A percentile compares a stretch with the other conserved stretches of the same genome.
phyloP scores from a whole-genome alignment of 2,329 filamentous ascomycete species.

The Pyrenophora teres region DNA sequence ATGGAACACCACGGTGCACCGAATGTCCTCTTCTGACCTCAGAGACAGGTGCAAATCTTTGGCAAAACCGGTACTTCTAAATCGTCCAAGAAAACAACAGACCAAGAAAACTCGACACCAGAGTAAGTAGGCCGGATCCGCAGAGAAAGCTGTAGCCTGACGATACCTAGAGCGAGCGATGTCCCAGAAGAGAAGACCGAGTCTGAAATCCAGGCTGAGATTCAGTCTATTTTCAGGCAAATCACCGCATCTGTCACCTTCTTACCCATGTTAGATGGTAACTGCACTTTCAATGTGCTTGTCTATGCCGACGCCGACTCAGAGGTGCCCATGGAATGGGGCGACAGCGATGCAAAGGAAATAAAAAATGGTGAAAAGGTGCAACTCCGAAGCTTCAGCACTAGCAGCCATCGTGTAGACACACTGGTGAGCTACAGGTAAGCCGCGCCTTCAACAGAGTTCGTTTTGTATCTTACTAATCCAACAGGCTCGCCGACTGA shows the following conservation, averaged over 20 bases:
- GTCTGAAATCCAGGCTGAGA: slow-evolving; percentile 90
- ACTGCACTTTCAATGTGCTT: slow-evolving; percentile 98
- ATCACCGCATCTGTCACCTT: slow-evolving; percentile 98
- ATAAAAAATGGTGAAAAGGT: slow-evolving; percentile 94
- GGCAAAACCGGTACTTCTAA: slow-evolving; percentile 57
- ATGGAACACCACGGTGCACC: slow-evolving; percentile 34
- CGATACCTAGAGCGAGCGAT: slow-evolving; percentile 27
- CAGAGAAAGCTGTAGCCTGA: slow-evolving; percentile 24
- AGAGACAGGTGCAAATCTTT: slow-evolving; percentile 62
- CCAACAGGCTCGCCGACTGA: slow-evolving; percentile 32
- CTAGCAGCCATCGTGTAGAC: slow-evolving; percentile 89
- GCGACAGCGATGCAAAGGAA: slow-evolving; percentile 96
- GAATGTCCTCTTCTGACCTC: slow-evolving; percentile 36
- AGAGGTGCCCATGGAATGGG: slow-evolving; percentile 97
- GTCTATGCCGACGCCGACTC: slow-evolving; percentile 97
- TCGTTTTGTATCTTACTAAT: slow-evolving; percentile 11
- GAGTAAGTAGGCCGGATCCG: slow-evolving; percentile 51
- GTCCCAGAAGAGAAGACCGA: slow-evolving; percentile 76
- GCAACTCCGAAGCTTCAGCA: slow-evolving; percentile 93
- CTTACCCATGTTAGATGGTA: slow-evolving; percentile 86
- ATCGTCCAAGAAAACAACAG: slow-evolving; percentile 56
- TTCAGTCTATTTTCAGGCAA: slow-evolving; percentile 94
- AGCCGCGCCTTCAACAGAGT: slow-evolving; percentile 1
- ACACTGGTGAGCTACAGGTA: slow-evolving; percentile 90
- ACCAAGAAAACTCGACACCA: slow-evolving; percentile 72